Percentiles rank a stretch among this genome's conserved stretches.
Evolutionary conservation across 441 rosid species (phyloP).

Genomic region (Pelargonium exstipulatum): DNA sequence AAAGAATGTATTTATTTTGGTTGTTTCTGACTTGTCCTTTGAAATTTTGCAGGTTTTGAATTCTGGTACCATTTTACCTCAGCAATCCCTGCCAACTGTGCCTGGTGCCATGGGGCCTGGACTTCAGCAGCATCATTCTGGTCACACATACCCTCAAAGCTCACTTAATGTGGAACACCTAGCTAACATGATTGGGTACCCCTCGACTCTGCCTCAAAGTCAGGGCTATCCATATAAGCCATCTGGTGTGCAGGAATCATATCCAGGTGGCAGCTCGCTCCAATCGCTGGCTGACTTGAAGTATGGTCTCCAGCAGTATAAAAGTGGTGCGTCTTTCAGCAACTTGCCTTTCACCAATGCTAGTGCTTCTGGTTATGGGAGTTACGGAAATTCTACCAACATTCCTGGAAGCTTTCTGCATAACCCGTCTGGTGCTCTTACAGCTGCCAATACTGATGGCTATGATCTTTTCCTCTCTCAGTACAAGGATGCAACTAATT

Average conservation of each 20-base stretch:
- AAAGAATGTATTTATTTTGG: neutral
- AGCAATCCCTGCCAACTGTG: slow-evolving; percentile 16
- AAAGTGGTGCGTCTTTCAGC: slow-evolving; percentile 19
- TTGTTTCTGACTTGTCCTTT: neutral
- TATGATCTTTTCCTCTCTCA: slow-evolving; percentile 25
- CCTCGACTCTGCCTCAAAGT: slow-evolving; percentile 17
- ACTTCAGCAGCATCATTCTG: slow-evolving; percentile 20
- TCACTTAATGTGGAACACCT: slow-evolving; percentile 14
- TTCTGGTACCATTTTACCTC: slow-evolving; percentile 23
- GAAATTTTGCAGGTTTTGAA: slow-evolving; percentile 23
- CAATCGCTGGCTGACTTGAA: slow-evolving; percentile 25
- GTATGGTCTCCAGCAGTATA: slow-evolving; percentile 17
- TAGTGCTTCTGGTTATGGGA: slow-evolving; percentile 24
- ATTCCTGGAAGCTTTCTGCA: slow-evolving; percentile 25
- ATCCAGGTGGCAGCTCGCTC: slow-evolving; percentile 21
- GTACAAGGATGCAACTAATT: slow-evolving; percentile 21
- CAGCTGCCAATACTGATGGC: slow-evolving; percentile 20
- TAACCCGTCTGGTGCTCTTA: slow-evolving; percentile 13
- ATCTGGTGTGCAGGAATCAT: slow-evolving; percentile 26
- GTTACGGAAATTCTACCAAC: slow-evolving; percentile 22
- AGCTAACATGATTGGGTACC: slow-evolving; percentile 19
- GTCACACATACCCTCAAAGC: slow-evolving; percentile 24
- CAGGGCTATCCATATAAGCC: slow-evolving; percentile 19
- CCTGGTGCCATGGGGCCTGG: slow-evolving; percentile 20
- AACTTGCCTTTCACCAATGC: slow-evolving; percentile 25